Base-by-base conservation (phyloP, 2,329 filamentous ascomycete genomes). In the Exophiala lecanii-corni region DNA sequence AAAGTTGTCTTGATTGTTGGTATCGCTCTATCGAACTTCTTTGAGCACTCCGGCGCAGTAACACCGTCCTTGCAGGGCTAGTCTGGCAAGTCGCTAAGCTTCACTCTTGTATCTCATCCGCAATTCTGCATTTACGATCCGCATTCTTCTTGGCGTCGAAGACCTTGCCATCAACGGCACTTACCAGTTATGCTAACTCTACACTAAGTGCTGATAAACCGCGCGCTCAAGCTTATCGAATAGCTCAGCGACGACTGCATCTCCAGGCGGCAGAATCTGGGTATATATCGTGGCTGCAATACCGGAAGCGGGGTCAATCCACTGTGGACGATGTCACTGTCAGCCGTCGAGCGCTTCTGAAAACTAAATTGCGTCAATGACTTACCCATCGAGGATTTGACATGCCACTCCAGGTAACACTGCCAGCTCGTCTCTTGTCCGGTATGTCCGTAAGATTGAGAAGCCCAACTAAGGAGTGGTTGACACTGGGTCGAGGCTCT, bases 351-450 rank as follows among this genome's bases (percentile, higher is more conserved):
- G 23, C 6, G 12, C 12, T 6, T 26, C 12, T 26, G 23, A 20
- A 12, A 20, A 16, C 10, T n/a, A 37, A 33, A n/a, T n/a, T n/a
- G n/a, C n/a, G n/a, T n/a, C 19, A 15, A 5, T 34, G 4, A 35
- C 39, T 34, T 35, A 41, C 39, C 39, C 39, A 41, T 15, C 26
- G 39, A 25, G 39, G 26, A 35, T 35, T 41, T 12, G 39, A 34
- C 13, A 19, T 18, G 12, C 39, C 39, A 18, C 30, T 34, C 39
- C 39, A 41, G 10, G 21, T 35, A 1, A 41, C 10, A 17, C 39
- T 41, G 4, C 31, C 31, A 12, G 25, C 26, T 20, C 31, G 28
- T 18, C 39, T 13, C 19, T 23, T 35, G 12, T 13, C 31, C 3
- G 39, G 30, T 10, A 41, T 21, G 15, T 41, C 39, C 9, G 34